Conservation (phyloP, 345 rosid genomes). For the Anastatica hierochuntica region DNA sequence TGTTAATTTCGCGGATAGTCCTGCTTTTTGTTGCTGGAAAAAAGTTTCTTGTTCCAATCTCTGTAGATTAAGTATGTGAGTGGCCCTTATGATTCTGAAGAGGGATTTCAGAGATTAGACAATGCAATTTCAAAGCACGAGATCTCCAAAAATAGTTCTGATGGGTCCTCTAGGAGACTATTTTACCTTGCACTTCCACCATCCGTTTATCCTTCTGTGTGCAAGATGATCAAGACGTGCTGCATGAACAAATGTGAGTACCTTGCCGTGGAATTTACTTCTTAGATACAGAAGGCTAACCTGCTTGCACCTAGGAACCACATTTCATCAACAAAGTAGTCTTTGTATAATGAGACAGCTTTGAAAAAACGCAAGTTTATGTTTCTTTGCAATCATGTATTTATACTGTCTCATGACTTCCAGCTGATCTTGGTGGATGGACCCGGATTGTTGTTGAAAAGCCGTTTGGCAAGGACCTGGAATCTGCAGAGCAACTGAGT, state of each 20-base stretch:
- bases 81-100: constrained; percentile 77
- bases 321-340: not conserved
- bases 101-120: constrained; percentile 69
- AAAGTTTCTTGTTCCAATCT: not conserved
- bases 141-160: constrained; percentile 48
- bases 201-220: constrained; percentile 87
- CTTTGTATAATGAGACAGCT: not conserved
- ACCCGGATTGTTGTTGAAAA: constrained; percentile 97
- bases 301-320: not conserved
- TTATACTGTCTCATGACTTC: not conserved
- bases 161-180: constrained; percentile 82
- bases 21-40: not conserved
- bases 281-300: not conserved
- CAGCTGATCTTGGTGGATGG: constrained; percentile 99
- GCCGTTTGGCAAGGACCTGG: constrained; percentile 93
- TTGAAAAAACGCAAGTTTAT: not conserved
- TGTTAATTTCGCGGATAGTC: too few species aligned
- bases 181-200: constrained; percentile 98
- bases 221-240: constrained; percentile 80
- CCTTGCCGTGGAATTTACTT: not conserved
- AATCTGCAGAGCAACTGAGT: constrained; percentile 29
- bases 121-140: constrained; percentile 67
- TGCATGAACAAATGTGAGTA: constrained; percentile 88
- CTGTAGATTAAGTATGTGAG: constrained; percentile 84
- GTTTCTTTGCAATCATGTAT: not conserved